These are phyloP conservation scores for Medicago lupulina DNA, from an alignment of 306 rosid species.

Conservation along the genomic window DNA sequence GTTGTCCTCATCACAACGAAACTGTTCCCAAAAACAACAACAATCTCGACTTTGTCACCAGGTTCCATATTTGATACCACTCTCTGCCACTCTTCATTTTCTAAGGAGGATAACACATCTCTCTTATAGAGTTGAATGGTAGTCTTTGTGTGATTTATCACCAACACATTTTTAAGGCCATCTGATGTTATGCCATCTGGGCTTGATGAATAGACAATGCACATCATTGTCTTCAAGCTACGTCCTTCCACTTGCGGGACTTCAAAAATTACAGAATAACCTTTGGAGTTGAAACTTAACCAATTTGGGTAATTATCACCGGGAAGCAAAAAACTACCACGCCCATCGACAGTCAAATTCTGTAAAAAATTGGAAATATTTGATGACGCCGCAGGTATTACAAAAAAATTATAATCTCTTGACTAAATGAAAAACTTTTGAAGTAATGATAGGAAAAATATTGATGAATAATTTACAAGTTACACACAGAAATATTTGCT, in stretches of 20 bases:
- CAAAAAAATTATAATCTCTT: neutral
- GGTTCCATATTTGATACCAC: constrained; percentile 19
- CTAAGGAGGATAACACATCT: constrained; percentile 9
- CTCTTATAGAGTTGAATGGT: constrained; percentile 31
- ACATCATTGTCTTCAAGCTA: constrained; percentile 34
- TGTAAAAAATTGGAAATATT: constrained; percentile 8
- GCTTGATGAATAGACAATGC: constrained; percentile 15
- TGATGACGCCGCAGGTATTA: neutral
- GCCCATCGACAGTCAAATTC: neutral
- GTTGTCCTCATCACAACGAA: constrained; percentile 3
- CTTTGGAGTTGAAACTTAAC: constrained; percentile 22
- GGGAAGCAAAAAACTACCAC: neutral
- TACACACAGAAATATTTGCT: too few species aligned
- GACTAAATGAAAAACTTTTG: neutral
- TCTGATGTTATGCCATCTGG: neutral
- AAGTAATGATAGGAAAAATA: neutral
- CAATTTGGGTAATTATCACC: constrained; percentile 37
- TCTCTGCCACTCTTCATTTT: constrained; percentile 31
- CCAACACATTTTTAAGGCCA: constrained; percentile 25
- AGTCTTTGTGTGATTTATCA: constrained; percentile 32
- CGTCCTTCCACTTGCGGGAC: constrained; percentile 31
- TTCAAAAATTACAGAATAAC: constrained; percentile 25
- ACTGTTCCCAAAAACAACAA: neutral
- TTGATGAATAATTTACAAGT: neutral
- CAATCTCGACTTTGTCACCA: constrained; percentile 26